Evolutionary conservation across 139 green algal genomes (phyloP), one percentile per base, ranked within the genome.

Genomic region (Nannochloris sp.): DNA sequence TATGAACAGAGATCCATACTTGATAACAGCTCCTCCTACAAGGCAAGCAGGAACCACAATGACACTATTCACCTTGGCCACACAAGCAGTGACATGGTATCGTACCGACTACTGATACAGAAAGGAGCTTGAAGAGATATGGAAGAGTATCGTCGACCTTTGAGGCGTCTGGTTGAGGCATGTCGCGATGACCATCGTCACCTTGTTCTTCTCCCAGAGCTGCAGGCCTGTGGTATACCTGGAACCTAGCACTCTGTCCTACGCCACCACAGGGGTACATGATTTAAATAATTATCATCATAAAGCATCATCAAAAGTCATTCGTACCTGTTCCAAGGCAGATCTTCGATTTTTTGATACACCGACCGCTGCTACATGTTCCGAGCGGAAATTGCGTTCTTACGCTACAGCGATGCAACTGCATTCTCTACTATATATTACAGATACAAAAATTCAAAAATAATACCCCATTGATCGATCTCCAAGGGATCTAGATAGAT

Each of bases 1-100:
- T 1, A 71, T 37, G 0, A 81, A 14, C 26, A 88, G 55, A 2
- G 68, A 81, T 16, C 83, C 83, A 64, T 89, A 89, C 74, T 90
- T 89, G 48, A 90, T 76, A 1, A 51, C 49, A 11, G 48, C 56
- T 20, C 75, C 80, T 6, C 68, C 75, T 68, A 68, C 33, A 40
- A 1, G 1, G 8, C 59, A 56, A 43, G 11, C 20, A 68, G 49
- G 13, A 68, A 36, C 5, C 11, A 20, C 25, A 62, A 43, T 53
- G 0, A 14, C 17, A 53, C 20, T 6, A 11, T 31, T 30, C 33
- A 40, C 33, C 8, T 12, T 40, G 33, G 33, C 0, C 9, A 11
- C 6, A 20, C 3, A 53, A 23, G n/a, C 10, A 20, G n/a, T 14
- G 6, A 14, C 46, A 0, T 30, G 2, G 0, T 56, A 43, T 63